Base-by-base conservation (phyloP, 345 rosid species). In the Balakata baccata region DNA sequence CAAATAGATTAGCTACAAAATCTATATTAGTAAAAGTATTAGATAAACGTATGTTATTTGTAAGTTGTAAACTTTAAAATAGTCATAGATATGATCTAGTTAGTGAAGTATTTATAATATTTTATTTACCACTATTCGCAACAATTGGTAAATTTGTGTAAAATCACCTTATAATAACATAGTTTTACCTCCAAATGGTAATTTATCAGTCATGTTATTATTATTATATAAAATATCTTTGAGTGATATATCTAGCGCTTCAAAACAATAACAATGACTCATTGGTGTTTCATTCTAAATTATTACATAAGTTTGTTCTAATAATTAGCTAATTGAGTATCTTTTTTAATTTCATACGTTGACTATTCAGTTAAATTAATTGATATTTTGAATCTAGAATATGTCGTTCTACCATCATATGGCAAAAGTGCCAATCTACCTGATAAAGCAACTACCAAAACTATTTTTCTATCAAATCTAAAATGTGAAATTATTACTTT, bases 271-370 rank as follows among this genome's bases (percentile, higher is more conserved):
- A 9, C 11, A 58, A 17, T 73, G 43, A 1, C 14, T 52, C 69
- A 74, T 81, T 0, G 72, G 73, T 0, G 70, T 58, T 16, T 77
- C 75, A 69, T 73, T 78, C 74, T 71, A 68, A 1, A 68, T 5
- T 5, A 80, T 23, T 1, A 59, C 2, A 1, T 5, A 22, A 3
- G 1, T 11, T 11, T 23, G 14, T 59, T 23, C 1, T 4, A 59
- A 14, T 14, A 51, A 37, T 25, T 59, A 34, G 69, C 73, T 1
- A 66, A 38, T 3, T 58, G 29, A 7, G 67, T 59, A 6, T 68
- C 54, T 18, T 58, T 12, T 23, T 25, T 71, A 7, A 75, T 71
- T 3, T 59, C 23, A 61, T 59, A 61, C 2, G 54, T 75, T 0
- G 79, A 70, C 1, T 38, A 3, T 9, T 22, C 17, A n/a, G 6